A percentile compares a stretch with the other conserved stretches of the same genome.
Evolutionary conservation across 441 rosid species (phyloP).

Genomic region (Theobroma grandiflorum): DNA sequence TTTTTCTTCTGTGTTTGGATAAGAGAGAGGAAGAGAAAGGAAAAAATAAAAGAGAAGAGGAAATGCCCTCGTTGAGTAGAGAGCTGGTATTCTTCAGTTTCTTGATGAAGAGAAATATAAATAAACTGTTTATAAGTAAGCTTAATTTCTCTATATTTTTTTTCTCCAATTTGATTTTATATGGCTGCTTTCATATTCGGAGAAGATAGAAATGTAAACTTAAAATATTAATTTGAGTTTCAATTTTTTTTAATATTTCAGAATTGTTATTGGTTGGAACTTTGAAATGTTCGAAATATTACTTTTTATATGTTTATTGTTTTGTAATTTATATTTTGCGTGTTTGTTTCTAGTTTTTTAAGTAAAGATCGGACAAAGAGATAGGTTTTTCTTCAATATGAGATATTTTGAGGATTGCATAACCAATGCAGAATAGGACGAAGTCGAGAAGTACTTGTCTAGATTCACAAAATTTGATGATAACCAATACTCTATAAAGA

Average conservation of each 20-base stretch:
- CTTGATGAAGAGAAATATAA: slow-evolving; percentile 70
- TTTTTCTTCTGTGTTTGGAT: background rate
- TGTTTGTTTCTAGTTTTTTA: slow-evolving; percentile 17
- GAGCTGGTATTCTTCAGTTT: slow-evolving; percentile 73
- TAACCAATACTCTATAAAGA: slow-evolving; percentile 87
- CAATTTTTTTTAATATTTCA: background rate
- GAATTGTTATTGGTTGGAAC: background rate
- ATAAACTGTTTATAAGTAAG: slow-evolving; percentile 64
- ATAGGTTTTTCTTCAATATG: slow-evolving; percentile 90
- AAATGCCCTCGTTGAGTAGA: slow-evolving; percentile 66
- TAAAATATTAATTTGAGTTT: slow-evolving; percentile 1
- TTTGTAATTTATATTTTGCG: slow-evolving; percentile 15
- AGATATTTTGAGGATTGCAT: slow-evolving; percentile 79
- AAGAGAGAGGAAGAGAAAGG: background rate
- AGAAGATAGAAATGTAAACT: background rate
- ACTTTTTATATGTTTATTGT: background rate
- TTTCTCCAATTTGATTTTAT: background rate
- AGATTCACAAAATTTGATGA: slow-evolving; percentile 92
- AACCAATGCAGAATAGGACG: slow-evolving; percentile 89
- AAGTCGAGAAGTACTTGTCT: slow-evolving; percentile 84
- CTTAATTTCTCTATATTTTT: slow-evolving; percentile 15
- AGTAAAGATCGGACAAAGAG: slow-evolving; percentile 69
- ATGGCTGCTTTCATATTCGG: slow-evolving; percentile 24
- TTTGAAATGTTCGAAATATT: background rate
- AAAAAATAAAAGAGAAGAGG: background rate